These are phyloP conservation scores for Kondoa subrosea DNA, from an alignment of 768 basidiomycete genomes.

Conservation along the genomic window DNA sequence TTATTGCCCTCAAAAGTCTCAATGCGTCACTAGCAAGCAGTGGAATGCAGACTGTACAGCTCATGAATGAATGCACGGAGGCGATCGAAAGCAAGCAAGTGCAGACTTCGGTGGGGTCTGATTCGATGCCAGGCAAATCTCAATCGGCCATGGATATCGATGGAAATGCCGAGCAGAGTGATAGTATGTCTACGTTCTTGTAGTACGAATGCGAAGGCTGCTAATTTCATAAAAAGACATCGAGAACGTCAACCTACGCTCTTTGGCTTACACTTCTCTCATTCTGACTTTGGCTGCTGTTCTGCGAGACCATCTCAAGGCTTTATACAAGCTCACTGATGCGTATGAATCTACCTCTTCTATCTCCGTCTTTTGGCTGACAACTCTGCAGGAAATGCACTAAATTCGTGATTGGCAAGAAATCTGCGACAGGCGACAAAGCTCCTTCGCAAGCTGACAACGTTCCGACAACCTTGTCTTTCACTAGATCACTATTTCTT, in stretches of 20 bases:
- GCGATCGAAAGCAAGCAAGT: too few relatives aligned
- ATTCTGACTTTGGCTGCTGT: slow-evolving; percentile 71
- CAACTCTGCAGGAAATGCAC: slow-evolving; percentile 55
- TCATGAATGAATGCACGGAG: slow-evolving; percentile 18
- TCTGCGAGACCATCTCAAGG: slow-evolving; percentile 69
- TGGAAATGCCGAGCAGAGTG: slow-evolving; percentile 7
- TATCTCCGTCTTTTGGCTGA: background rate
- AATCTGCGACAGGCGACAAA: slow-evolving; percentile 73
- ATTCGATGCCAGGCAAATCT: background rate
- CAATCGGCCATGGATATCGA: slow-evolving; percentile 2
- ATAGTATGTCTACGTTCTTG: background rate
- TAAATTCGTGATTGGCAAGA: slow-evolving; percentile 75
- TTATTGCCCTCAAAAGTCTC: slow-evolving; percentile 64
- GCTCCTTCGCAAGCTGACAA: slow-evolving; percentile 20
- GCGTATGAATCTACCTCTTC: slow-evolving; percentile 38
- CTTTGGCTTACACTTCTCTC: slow-evolving; percentile 40
- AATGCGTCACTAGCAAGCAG: slow-evolving; percentile 58
- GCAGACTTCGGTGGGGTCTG: background rate
- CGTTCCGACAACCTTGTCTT: background rate
- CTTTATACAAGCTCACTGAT: slow-evolving; percentile 67
- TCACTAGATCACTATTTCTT: background rate
- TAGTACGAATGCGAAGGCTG: too few relatives aligned
- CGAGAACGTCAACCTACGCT: slow-evolving; percentile 2
- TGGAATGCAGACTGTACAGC: slow-evolving; percentile 61
- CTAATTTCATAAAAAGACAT: background rate